Conservation (phyloP, 768 basidiomycete species). For the Phaeolepiota aurea region DNA sequence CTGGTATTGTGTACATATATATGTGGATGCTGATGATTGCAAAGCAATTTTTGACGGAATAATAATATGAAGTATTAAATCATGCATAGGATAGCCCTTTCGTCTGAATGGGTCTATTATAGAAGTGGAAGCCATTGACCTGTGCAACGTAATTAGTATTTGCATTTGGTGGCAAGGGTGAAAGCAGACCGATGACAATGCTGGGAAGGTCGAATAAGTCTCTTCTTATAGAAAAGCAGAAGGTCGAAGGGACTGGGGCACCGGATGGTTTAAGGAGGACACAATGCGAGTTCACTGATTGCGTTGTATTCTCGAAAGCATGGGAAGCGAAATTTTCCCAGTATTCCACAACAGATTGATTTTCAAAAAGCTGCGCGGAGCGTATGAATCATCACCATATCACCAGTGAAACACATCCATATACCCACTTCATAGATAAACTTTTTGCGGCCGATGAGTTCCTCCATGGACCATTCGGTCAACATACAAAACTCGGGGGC, state of each 20-base stretch:
- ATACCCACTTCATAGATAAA: conserved; percentile 57
- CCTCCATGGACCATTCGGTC: conserved; percentile 84
- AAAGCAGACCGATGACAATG: conserved; percentile 68
- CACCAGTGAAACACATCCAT: neutral
- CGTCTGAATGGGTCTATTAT: conserved; percentile 18
- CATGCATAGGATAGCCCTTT: conserved; percentile 5
- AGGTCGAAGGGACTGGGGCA: conserved; percentile 81
- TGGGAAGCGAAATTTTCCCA: conserved; percentile 96
- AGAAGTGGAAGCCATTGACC: conserved; percentile 86
- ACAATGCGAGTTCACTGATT: conserved; percentile 90
- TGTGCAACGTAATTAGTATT: conserved; percentile 5
- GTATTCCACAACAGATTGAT: conserved; percentile 90
- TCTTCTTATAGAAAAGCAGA: conserved; percentile 92
- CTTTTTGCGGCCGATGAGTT: conserved; percentile 56
- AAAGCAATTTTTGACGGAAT: conserved; percentile 1
- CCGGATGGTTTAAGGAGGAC: conserved; percentile 82
- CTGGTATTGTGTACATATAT: too few species aligned
- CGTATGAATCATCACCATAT: neutral
- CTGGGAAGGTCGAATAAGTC: conserved; percentile 89
- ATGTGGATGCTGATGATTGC: conserved; percentile 1
- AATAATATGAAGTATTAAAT: conserved; percentile 9
- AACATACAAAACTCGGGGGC: conserved; percentile 95
- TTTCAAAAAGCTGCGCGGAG: conserved; percentile 72
- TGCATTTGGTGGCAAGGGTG: neutral
- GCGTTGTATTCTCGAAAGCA: conserved; percentile 96